Evolutionary conservation across 1,284 basidiomycete genomes (phyloP).

Genomic region (Cryptococcus sp.): DNA sequence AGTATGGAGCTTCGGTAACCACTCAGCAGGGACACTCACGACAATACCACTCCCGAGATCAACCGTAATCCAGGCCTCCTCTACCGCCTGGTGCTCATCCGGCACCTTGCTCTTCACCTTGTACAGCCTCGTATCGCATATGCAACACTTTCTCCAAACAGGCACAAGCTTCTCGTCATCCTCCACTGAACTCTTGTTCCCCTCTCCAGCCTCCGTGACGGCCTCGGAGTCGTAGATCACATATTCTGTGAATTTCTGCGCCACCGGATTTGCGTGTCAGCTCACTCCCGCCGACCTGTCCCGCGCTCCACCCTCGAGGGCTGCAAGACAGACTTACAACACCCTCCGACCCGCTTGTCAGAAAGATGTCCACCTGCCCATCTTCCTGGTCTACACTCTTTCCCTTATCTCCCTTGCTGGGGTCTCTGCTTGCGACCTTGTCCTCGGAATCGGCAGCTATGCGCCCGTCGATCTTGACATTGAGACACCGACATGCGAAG

Average conservation of each 20-base stretch:
- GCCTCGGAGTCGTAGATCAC: slow-evolving; percentile 25
- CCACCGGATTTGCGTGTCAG: slow-evolving; percentile 4
- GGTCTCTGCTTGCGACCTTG: neutral
- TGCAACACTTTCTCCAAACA: slow-evolving; percentile 39
- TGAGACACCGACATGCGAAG: slow-evolving; percentile 37
- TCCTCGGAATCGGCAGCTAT: slow-evolving; percentile 11
- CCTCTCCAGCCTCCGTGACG: neutral
- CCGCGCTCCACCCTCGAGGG: neutral
- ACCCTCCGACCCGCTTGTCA: slow-evolving; percentile 7
- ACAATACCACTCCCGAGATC: slow-evolving; percentile 29
- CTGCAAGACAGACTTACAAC: slow-evolving; percentile 6
- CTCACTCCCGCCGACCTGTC: neutral
- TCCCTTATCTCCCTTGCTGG: neutral
- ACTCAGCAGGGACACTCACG: slow-evolving; percentile 19
- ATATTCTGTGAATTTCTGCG: slow-evolving; percentile 25
- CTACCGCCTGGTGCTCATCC: slow-evolving; percentile 16
- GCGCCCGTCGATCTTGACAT: slow-evolving; percentile 26
- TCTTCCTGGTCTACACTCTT: neutral
- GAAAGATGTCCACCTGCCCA: slow-evolving; percentile 2
- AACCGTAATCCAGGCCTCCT: slow-evolving; percentile 31
- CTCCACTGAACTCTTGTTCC: neutral
- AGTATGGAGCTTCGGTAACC: neutral
- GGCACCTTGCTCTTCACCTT: slow-evolving; percentile 11
- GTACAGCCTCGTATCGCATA: slow-evolving; percentile 34
- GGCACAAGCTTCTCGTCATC: neutral